A percentile compares a stretch with the other conserved stretches of the same genome.
Evolutionary conservation across 495 filamentous ascomycete species (phyloP).

Genomic region (Emericellopsis terricola): DNA sequence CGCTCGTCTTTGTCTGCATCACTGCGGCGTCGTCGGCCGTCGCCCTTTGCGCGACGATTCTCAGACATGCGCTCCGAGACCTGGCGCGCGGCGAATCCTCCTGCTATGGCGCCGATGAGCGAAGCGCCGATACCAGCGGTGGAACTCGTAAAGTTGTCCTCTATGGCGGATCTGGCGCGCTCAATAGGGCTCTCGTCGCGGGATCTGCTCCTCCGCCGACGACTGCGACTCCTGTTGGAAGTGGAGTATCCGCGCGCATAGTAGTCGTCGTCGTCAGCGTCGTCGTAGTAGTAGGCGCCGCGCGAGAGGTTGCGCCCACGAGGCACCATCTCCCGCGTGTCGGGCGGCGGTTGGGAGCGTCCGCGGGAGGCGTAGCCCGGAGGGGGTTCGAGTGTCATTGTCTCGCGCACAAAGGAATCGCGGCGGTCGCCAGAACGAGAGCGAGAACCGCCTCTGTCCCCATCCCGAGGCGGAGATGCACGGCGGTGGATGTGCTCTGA

Average conservation of each 20-base stretch:
- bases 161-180: constrained; percentile 13
- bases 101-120: constrained; percentile 24
- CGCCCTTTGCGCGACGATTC: constrained; percentile 2
- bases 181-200: constrained; percentile 8
- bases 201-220: not conserved
- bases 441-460: not conserved
- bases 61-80: constrained; percentile 5
- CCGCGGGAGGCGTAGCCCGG: constrained; percentile 4
- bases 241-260: too few species aligned
- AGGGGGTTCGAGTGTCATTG: not conserved
- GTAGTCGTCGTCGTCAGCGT: not conserved
- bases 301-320: not conserved
- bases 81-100: constrained; percentile 22
- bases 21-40: constrained; percentile 2
- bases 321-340: not conserved
- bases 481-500: not conserved
- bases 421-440: not conserved
- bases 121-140: constrained; percentile 22
- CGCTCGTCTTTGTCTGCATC: constrained; percentile 11
- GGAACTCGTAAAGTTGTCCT: constrained; percentile 16
- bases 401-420: not conserved
- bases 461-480: too few species aligned
- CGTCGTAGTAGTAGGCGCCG: not conserved
- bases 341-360: constrained; percentile 7
- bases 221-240: not conserved